Evolutionary conservation across 345 rosid species (phyloP).

Genomic region (Brassica napus): Da-Ae NC_063441.1:15088501-15089000

Average conservation of each 20-base stretch:
- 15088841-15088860: too few species aligned
- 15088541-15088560: background rate
- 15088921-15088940: background rate
- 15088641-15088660: too few species aligned
- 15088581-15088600: too few species aligned
- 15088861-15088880: background rate
- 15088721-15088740: background rate
- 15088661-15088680: too few species aligned
- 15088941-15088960: background rate
- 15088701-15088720: too few species aligned
- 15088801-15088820: background rate
- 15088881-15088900: background rate
- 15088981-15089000: constrained; percentile 97
- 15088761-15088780: too few species aligned
- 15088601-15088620: too few species aligned
- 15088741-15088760: background rate
- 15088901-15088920: background rate
- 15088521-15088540: background rate
- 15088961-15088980: constrained; percentile 54
- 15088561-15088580: too few species aligned
- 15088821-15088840: too few species aligned
- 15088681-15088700: too few species aligned
- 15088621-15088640: too few species aligned
- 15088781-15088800: too few species aligned
- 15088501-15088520: background rate